A percentile compares a stretch with the other conserved stretches of the same genome.
phyloP scores from a whole-genome alignment of 306 rosid genomes.

The Glycine tomentella region DNA sequence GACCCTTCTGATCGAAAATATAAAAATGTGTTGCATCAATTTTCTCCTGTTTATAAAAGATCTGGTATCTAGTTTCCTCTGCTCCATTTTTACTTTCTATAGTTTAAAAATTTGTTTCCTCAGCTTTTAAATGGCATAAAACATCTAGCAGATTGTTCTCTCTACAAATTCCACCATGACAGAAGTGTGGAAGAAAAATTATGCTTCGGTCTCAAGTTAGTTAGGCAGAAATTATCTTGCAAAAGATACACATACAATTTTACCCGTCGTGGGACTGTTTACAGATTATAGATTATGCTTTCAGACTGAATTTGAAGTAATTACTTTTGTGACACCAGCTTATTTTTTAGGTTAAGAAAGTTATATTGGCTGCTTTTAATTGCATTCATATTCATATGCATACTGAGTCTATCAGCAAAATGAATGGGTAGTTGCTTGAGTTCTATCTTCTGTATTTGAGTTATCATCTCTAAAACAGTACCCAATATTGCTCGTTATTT shows the following conservation, averaged over 20 bases:
- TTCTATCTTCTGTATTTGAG: conserved; percentile 33
- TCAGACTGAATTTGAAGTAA: too few relatives aligned
- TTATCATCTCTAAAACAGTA: conserved; percentile 15
- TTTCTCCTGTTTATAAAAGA: conserved; percentile 13
- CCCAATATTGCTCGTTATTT: background rate
- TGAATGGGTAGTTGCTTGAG: conserved; percentile 26
- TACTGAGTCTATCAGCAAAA: background rate
- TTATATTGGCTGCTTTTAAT: conserved; percentile 12
- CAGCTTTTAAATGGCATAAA: background rate
- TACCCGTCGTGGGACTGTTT: too few relatives aligned
- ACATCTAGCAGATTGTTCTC: conserved; percentile 29
- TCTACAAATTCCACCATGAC: background rate
- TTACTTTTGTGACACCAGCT: background rate
- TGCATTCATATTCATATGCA: background rate
- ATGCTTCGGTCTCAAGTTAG: conserved; percentile 13
- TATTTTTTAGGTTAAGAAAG: background rate
- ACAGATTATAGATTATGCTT: too few relatives aligned
- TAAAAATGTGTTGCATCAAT: conserved; percentile 1
- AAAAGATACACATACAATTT: background rate
- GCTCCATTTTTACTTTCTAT: conserved; percentile 1
- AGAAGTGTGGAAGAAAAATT: conserved; percentile 3
- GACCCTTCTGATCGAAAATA: conserved; percentile 20
- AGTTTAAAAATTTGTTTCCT: conserved; percentile 3
- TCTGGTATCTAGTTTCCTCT: conserved; percentile 19
- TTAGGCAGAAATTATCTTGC: background rate